Evolutionary conservation across 768 basidiomycete species (phyloP).

Genomic region (Cystobasidiopsis lactophilus): DNA sequence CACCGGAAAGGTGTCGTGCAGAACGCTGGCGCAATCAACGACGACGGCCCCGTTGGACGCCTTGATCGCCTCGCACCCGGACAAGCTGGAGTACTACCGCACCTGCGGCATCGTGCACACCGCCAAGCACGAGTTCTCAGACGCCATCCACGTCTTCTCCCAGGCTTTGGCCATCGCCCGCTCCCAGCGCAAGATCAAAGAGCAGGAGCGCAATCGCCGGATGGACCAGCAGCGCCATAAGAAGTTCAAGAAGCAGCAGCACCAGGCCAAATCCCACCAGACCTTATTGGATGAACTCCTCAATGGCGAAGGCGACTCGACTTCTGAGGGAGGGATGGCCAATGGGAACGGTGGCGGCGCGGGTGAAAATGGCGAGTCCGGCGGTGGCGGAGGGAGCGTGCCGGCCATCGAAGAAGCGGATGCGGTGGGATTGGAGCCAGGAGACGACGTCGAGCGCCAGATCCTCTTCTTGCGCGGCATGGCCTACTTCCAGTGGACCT

Average conservation of each 20-base stretch:
- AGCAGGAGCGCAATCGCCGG: conserved; percentile 22
- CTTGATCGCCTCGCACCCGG: conserved; percentile 48
- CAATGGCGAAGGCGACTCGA: not conserved
- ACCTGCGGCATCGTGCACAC: conserved; percentile 69
- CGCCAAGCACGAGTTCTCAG: conserved; percentile 24
- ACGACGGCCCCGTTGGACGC: conserved; percentile 55
- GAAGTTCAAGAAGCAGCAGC: not conserved
- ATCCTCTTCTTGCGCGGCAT: conserved; percentile 62
- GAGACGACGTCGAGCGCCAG: conserved; percentile 70
- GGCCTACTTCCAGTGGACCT: conserved; percentile 57
- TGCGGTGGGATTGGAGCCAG: conserved; percentile 33
- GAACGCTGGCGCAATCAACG: conserved; percentile 67
- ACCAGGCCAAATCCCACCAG: not conserved
- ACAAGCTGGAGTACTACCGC: conserved; percentile 60
- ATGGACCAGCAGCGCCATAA: conserved; percentile 33
- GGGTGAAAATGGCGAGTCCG: not conserved
- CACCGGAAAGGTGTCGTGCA: conserved; percentile 21
- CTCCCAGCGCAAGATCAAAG: conserved; percentile 25
- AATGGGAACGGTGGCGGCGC: not conserved
- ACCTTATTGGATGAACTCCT: not conserved
- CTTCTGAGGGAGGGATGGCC: no score
- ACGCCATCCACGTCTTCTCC: not conserved
- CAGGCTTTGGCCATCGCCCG: conserved; percentile 14
- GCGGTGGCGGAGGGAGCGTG: not conserved
- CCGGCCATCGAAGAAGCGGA: conserved; percentile 13